Base-by-base conservation (phyloP, 139 green algal genomes). In the Chlamydomonas eustigma region DNA sequence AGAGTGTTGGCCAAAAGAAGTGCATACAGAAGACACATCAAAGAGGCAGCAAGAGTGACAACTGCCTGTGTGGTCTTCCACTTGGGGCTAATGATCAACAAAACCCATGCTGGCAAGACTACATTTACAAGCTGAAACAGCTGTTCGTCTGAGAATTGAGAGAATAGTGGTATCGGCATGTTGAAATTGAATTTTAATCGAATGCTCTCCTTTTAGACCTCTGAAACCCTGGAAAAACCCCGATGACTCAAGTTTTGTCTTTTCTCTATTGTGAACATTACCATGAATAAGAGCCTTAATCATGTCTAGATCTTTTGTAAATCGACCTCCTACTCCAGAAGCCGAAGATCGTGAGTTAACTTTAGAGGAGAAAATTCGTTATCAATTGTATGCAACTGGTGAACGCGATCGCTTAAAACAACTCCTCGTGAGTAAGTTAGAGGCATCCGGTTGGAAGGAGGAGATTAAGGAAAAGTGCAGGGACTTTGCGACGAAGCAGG, bases 401-500 rank as follows among this genome's bases (percentile, higher is more conserved):
- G 84, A 88, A 67, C 76, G 80, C 0, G 85, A 90, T 2, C 64
- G 79, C 0, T 73, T 92, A 25, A 92, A 92, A 74, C 32, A 81
- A 33, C 71, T 90, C 63, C 73, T 92, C 25, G 31, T 80, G 22
- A 72, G 84, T 0, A 79, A 83, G 50, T 80, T 92, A 4, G 78
- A 81, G 44, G 82, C 85, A 44, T 90, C 84, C n/a, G 88, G 88
- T 38, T 92, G 88, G 88, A 78, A 77, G 4, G 85, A 92, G 69
- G 83, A 90, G 25, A 50, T 92, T 39, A 86, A 85, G 76, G 75
- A 82, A 50, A 78, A 75, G 39, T 76, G 31, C 70, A 51, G 79
- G 86, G 83, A 88, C 75, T 85, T 81, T 68, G 74, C 90, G 6
- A 22, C 70, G 5, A 66, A 58, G 37, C 64, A 71, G 1, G 85